Evolutionary conservation across 169 alveolate genomes (phyloP).

Genomic region (Cytauxzoon felis): DNA sequence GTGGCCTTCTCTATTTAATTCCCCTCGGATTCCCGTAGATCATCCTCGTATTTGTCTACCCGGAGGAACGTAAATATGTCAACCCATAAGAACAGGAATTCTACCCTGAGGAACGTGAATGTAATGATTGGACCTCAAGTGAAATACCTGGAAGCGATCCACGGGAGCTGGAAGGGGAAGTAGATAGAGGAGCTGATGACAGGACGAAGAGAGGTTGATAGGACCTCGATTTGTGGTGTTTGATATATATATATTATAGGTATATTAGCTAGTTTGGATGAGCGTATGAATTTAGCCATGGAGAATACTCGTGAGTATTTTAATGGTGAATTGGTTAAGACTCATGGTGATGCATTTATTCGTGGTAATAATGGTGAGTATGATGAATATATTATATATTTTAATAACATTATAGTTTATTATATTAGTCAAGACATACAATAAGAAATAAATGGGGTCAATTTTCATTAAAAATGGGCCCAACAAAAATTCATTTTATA

Average conservation of each 20-base stretch:
- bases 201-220: too few species aligned
- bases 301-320: slow-evolving; percentile 77
- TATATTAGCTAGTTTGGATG: slow-evolving; percentile 78
- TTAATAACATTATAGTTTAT: slow-evolving; percentile 14
- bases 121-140: too few species aligned
- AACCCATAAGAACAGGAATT: too few species aligned
- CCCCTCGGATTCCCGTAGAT: too few species aligned
- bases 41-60: too few species aligned
- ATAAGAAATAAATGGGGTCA: background rate
- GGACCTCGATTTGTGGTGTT: too few species aligned
- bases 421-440: slow-evolving; percentile 42
- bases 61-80: too few species aligned
- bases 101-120: too few species aligned
- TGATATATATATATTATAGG: slow-evolving; percentile 42
- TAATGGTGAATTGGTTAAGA: slow-evolving; percentile 74
- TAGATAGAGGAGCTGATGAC: too few species aligned
- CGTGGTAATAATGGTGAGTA: slow-evolving; percentile 84
- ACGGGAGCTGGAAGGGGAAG: too few species aligned
- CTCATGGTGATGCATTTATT: slow-evolving; percentile 81
- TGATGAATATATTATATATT: background rate
- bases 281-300: slow-evolving; percentile 82
- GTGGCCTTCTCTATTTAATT: too few species aligned
- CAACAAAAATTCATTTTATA: background rate
- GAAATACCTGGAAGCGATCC: too few species aligned
- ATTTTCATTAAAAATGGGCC: background rate